A percentile compares a stretch with the other conserved stretches of the same genome.
Evolutionary conservation across 208 protist species (phyloP).

Genomic region (Trypanosoma brucei): DNA sequence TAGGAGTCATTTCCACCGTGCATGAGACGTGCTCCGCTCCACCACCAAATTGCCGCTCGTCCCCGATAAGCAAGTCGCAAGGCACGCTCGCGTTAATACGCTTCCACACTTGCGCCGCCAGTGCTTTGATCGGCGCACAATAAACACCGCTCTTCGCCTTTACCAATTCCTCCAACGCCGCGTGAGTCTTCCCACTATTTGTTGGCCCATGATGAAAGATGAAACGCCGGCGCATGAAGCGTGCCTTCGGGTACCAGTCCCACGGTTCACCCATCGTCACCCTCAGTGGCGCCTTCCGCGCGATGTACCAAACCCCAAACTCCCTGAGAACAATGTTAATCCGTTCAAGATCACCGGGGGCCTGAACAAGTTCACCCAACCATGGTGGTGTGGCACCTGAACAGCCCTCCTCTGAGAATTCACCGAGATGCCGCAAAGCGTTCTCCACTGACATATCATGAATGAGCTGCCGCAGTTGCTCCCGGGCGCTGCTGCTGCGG

Average conservation of each 20-base stretch:
- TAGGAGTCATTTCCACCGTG: slow-evolving; percentile 89
- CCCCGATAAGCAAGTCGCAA: slow-evolving; percentile 92
- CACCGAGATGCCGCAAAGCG: slow-evolving; percentile 37
- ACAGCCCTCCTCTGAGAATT: slow-evolving; percentile 44
- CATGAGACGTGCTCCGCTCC: slow-evolving; percentile 82
- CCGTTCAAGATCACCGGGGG: slow-evolving; percentile 14
- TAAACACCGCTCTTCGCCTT: slow-evolving; percentile 81
- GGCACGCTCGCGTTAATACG: slow-evolving; percentile 68
- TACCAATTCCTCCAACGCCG: slow-evolving; percentile 61
- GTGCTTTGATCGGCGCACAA: slow-evolving; percentile 91
- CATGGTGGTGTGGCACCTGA: slow-evolving; percentile 25
- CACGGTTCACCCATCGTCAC: slow-evolving; percentile 70
- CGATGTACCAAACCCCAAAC: slow-evolving; percentile 64
- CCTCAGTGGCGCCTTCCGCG: slow-evolving; percentile 40
- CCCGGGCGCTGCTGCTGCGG: slow-evolving; percentile 38
- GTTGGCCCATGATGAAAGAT: slow-evolving; percentile 92
- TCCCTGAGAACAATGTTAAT: slow-evolving; percentile 31
- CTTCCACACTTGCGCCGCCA: slow-evolving; percentile 91
- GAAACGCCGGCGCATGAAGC: slow-evolving; percentile 67
- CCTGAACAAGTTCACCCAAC: slow-evolving; percentile 18
- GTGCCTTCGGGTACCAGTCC: slow-evolving; percentile 82
- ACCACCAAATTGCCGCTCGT: slow-evolving; percentile 76
- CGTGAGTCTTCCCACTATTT: slow-evolving; percentile 94
- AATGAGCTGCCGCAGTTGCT: slow-evolving; percentile 44
- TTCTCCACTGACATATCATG: slow-evolving; percentile 69